Percentiles rank a stretch among this genome's conserved stretches.
phyloP scores from a whole-genome alignment of 352 stramenopile species.

The Pythium oligandrum region DNA sequence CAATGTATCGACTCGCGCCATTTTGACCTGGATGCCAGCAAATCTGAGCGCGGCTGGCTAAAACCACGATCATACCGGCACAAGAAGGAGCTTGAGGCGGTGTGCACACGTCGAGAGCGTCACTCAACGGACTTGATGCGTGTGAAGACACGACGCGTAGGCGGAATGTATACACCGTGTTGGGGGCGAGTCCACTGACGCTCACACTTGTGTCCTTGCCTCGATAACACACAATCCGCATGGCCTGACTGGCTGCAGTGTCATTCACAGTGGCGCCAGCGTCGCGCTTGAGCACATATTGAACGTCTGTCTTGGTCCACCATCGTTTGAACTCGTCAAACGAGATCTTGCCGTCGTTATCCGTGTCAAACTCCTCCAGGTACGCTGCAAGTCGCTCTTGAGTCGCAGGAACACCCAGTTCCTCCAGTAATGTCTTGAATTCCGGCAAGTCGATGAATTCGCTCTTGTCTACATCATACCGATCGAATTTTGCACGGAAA shows the following conservation, averaged over 20 bases:
- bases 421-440: constrained; percentile 79
- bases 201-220: constrained; percentile 37
- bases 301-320: constrained; percentile 80
- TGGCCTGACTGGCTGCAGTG: constrained; percentile 22
- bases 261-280: constrained; percentile 13
- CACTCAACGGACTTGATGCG: constrained; percentile 69
- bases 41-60: constrained; percentile 46
- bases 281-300: constrained; percentile 83
- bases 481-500: constrained; percentile 68
- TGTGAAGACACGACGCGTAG: constrained; percentile 74
- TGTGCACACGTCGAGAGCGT: constrained; percentile 69
- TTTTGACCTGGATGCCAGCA: constrained; percentile 79
- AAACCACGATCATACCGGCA: constrained; percentile 48
- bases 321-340: constrained; percentile 85
- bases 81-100: constrained; percentile 49
- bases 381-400: constrained; percentile 82
- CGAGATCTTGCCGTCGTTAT: constrained; percentile 81
- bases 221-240: constrained; percentile 72
- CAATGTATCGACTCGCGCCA: constrained; percentile 59
- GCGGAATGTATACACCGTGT: constrained; percentile 83
- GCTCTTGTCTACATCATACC: constrained; percentile 69
- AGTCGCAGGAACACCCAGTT: constrained; percentile 78
- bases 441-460: constrained; percentile 79
- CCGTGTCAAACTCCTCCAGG: constrained; percentile 73
- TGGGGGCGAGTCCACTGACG: constrained; percentile 70